Base-by-base conservation (phyloP, 2,329 filamentous ascomycete genomes). In the Hypomyces rosellus region DNA sequence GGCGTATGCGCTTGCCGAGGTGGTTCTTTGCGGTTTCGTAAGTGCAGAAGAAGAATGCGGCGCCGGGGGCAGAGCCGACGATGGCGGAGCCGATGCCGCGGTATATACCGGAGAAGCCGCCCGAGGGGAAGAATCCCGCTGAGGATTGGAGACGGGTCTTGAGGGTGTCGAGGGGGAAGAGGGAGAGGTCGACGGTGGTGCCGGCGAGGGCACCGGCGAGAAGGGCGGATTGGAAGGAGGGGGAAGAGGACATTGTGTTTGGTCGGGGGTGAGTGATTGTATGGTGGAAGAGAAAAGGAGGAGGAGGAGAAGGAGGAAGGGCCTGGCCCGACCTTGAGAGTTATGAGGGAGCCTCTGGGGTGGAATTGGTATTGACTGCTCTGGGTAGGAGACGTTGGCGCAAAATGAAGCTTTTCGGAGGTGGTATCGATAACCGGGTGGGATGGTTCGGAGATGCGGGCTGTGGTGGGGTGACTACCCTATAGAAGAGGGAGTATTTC, bases 81-180 rank as follows among this genome's bases (percentile, higher is more conserved):
- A 97, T 76, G 1, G 91, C 90, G 51, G 84, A 89, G 45, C 92
- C 93, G 14, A 99, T 83, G 65, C 93, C 93, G 42, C 88, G 86
- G 75, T 99, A 99, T 61, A 97, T 89, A 54, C 92, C 91, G 45
- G 79, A 80, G 77, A 97, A 91, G 63, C 92, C 92, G 65, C 93
- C 92, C 3, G 85, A 84, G 50, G 86, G 77, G 64, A 89, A 82
- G 75, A 96, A 90, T 67, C 86, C 84, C 50, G 77, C 67, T 44
- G 80, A 80, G 56, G 90, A 89, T 74, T 99, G 93, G 6, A 99
- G 88, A 14, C 93, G 90, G 40, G 95, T 99, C 74, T 99, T 99
- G 65, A 99, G 85, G 0, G 93, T 99, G 79, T 99, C 95, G 76
- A 99, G 89, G 1, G 93, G 93, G 75, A 88, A 99, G 65, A 99